A percentile compares a stretch with the other conserved stretches of the same genome.
These are phyloP conservation scores for Hortiboletus flavorubellus DNA, from an alignment of 768 basidiomycete genomes.

Conservation along the genomic window DNA sequence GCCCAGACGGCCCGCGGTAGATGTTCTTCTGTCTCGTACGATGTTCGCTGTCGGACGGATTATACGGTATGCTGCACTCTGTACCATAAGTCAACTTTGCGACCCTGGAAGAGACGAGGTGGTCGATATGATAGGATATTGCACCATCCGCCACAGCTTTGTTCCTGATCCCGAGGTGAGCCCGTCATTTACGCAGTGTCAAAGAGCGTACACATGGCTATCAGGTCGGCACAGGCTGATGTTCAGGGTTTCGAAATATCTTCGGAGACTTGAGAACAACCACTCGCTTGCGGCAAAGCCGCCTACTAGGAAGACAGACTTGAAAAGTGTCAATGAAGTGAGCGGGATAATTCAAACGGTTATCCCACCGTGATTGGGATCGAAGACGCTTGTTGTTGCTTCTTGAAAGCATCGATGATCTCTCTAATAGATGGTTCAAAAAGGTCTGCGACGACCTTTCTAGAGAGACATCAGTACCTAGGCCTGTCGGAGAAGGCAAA, in stretches of 20 bases:
- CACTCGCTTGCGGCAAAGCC: constrained; percentile 52
- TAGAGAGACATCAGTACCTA: constrained; percentile 11
- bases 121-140: constrained; percentile 41
- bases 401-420: constrained; percentile 35
- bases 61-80: constrained; percentile 36
- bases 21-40: constrained; percentile 29
- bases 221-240: constrained; percentile 49
- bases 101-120: constrained; percentile 46
- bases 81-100: constrained; percentile 49
- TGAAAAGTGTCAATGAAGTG: neutral
- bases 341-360: neutral
- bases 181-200: neutral
- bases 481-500: neutral
- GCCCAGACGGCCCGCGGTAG: constrained; percentile 38
- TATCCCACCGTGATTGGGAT: constrained; percentile 32
- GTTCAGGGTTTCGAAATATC: constrained; percentile 35
- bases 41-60: constrained; percentile 40
- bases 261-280: constrained; percentile 43
- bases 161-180: constrained; percentile 31
- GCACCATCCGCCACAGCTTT: constrained; percentile 56
- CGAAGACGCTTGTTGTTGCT: constrained; percentile 30
- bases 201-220: constrained; percentile 46
- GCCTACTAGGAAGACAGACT: constrained; percentile 50
- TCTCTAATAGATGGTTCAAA: constrained; percentile 43
- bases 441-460: constrained; percentile 38